phyloP scores from a whole-genome alignment of 257 asterid species.

The Sherardia arvensis region DNA sequence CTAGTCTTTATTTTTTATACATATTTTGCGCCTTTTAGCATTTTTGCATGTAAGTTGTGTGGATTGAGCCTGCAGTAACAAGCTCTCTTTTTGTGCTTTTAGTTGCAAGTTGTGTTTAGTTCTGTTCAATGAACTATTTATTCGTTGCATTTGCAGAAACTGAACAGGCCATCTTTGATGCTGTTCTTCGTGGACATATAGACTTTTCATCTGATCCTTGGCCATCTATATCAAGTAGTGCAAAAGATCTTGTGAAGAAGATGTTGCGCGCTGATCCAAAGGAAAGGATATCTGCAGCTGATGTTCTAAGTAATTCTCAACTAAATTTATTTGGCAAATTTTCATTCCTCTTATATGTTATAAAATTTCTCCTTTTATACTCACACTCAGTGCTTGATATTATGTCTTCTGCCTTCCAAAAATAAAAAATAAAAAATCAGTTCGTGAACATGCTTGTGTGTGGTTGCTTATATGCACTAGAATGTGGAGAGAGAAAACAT shows the following conservation, averaged over 20 bases:
- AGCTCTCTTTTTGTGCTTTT: neutral
- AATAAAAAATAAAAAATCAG: no score
- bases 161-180: slow-evolving; percentile 79
- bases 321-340: neutral
- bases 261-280: slow-evolving; percentile 83
- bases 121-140: neutral
- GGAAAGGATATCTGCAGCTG: slow-evolving; percentile 57
- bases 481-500: neutral
- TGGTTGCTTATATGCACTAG: neutral
- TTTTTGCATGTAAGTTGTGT: neutral
- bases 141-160: slow-evolving; percentile 45
- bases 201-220: slow-evolving; percentile 83
- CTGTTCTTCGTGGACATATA: slow-evolving; percentile 68
- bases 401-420: neutral
- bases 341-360: neutral
- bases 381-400: no score
- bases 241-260: slow-evolving; percentile 92
- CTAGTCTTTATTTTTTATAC: neutral
- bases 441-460: neutral
- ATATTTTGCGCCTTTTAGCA: neutral
- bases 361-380: no score
- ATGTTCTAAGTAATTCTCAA: slow-evolving; percentile 36
- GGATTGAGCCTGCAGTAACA: neutral
- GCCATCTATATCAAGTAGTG: slow-evolving; percentile 95
- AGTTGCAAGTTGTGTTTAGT: neutral